A percentile compares a stretch with the other conserved stretches of the same genome.
Conservation (phyloP, 1,284 basidiomycete genomes). For the Phlebopus sp. region DNA sequence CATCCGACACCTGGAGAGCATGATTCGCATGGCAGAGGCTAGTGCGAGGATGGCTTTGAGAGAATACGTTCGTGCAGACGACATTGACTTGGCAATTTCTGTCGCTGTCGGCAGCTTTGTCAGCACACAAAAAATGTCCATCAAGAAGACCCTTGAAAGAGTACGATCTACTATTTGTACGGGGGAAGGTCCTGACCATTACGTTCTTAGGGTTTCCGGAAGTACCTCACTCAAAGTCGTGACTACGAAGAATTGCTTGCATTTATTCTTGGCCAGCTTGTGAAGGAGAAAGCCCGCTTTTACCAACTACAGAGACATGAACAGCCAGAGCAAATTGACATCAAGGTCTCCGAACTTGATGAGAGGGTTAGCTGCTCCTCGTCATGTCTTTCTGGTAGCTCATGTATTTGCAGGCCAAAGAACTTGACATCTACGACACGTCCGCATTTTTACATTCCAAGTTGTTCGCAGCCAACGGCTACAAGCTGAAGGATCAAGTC, state of each 20-base stretch:
- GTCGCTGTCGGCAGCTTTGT: conserved; percentile 96
- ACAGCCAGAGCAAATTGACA: conserved; percentile 71
- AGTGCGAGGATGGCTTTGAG: conserved; percentile 98
- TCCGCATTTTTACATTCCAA: conserved; percentile 82
- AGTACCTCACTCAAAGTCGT: conserved; percentile 91
- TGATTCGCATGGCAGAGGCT: conserved; percentile 99
- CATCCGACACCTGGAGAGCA: conserved; percentile 95
- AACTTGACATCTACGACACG: conserved; percentile 92
- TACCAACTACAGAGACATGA: conserved; percentile 74
- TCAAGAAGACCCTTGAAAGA: conserved; percentile 96
- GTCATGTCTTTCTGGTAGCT: conserved; percentile 11
- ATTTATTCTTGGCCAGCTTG: conserved; percentile 90
- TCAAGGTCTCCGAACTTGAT: conserved; percentile 81
- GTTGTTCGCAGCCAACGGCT: conserved; percentile 90
- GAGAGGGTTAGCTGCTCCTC: conserved; percentile 58
- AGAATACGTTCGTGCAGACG: conserved; percentile 94
- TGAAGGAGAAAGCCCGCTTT: conserved; percentile 93
- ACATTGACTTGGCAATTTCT: conserved; percentile 96
- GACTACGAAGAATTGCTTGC: conserved; percentile 95
- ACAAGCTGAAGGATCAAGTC: conserved; percentile 61
- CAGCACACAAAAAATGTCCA: conserved; percentile 94
- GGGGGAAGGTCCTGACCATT: conserved; percentile 16
- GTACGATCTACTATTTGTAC: conserved; percentile 45
- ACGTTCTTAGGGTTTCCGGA: conserved; percentile 79
- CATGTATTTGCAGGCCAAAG: conserved; percentile 69